Percentiles rank a stretch among this genome's conserved stretches.
Evolutionary conservation across 1,284 basidiomycete genomes (phyloP).

Genomic region (Trametes pubescens): DNA sequence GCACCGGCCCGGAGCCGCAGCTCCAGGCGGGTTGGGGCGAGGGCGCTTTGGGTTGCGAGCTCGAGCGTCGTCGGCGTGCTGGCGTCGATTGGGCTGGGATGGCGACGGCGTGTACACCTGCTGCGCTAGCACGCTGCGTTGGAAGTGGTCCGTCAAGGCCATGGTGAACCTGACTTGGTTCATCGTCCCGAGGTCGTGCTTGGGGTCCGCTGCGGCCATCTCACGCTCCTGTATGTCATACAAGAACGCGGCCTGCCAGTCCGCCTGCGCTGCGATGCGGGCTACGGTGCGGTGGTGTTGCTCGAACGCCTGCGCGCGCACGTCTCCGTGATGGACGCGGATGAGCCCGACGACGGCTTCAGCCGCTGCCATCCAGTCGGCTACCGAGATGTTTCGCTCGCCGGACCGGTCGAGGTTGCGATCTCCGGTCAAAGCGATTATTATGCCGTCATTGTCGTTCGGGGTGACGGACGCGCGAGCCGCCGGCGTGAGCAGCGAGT

Average conservation of each 20-base stretch:
- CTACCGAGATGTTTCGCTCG: not conserved
- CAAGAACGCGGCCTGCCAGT: constrained; percentile 36
- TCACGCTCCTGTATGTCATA: constrained; percentile 42
- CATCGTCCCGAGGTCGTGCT: constrained; percentile 33
- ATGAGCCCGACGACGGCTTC: not conserved
- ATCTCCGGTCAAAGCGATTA: not conserved
- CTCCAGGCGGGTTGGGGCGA: not conserved
- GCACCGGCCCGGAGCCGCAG: constrained; percentile 28
- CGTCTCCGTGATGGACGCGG: not conserved
- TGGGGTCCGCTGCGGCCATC: constrained; percentile 27
- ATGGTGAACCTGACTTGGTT: not conserved
- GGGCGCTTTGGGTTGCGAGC: not conserved
- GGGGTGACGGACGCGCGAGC: not conserved
- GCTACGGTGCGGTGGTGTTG: not conserved
- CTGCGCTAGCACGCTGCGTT: not conserved
- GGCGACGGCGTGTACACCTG: too few relatives aligned
- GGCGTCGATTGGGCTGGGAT: too few relatives aligned
- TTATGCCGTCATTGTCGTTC: not conserved
- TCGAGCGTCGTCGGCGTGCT: too few relatives aligned
- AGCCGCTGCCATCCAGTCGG: constrained; percentile 3
- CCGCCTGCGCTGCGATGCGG: not conserved
- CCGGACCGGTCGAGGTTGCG: not conserved
- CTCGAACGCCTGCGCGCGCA: not conserved
- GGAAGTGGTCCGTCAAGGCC: not conserved
- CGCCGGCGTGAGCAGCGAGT: not conserved